Percentiles rank a stretch among this genome's conserved stretches.
These are phyloP conservation scores for Rhodosporidiobolus sp. DNA, from an alignment of 768 basidiomycete species.

Conservation along the genomic window DNA sequence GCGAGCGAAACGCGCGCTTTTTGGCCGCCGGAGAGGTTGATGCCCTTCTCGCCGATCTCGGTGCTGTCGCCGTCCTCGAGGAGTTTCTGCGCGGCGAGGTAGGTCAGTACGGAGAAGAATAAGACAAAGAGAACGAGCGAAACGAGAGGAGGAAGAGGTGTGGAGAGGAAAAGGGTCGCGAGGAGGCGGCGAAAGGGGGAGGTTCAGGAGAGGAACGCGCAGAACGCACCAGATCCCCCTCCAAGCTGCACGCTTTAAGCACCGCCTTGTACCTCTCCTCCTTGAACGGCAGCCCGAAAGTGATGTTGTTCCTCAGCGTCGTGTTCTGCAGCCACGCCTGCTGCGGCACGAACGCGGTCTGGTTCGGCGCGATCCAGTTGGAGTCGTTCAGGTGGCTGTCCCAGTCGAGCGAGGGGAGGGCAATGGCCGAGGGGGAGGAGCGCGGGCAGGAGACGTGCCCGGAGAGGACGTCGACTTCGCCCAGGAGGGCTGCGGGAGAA, in stretches of 20 bases:
- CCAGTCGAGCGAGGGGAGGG: slow-evolving; percentile 43
- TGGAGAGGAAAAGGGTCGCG: too few species aligned
- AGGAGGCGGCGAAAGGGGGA: too few species aligned
- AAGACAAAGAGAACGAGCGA: too few species aligned
- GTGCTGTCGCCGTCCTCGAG: slow-evolving; percentile 77
- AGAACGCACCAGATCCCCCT: slow-evolving; percentile 59
- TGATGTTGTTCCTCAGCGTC: slow-evolving; percentile 51
- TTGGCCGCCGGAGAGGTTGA: slow-evolving; percentile 57
- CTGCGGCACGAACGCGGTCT: slow-evolving; percentile 68
- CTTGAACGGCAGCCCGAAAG: slow-evolving; percentile 67
- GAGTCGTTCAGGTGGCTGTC: slow-evolving; percentile 23
- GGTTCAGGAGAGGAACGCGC: too few species aligned
- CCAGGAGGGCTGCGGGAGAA: slow-evolving; percentile 36
- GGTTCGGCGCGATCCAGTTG: slow-evolving; percentile 35
- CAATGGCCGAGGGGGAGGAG: slow-evolving; percentile 38
- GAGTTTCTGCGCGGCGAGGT: slow-evolving; percentile 47
- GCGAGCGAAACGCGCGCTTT: slow-evolving; percentile 79
- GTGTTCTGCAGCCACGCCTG: slow-evolving; percentile 59
- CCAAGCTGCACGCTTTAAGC: slow-evolving; percentile 70
- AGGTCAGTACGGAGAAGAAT: neutral
- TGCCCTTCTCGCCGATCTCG: slow-evolving; percentile 44
- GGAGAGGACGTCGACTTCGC: slow-evolving; percentile 46
- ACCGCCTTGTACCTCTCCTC: slow-evolving; percentile 63
- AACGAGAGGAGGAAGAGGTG: too few species aligned
- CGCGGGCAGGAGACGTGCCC: slow-evolving; percentile 23